A percentile compares a stretch with the other conserved stretches of the same genome.
Conservation (phyloP, 2,329 filamentous ascomycete genomes). For the Aureobasidium pullulans region DNA sequence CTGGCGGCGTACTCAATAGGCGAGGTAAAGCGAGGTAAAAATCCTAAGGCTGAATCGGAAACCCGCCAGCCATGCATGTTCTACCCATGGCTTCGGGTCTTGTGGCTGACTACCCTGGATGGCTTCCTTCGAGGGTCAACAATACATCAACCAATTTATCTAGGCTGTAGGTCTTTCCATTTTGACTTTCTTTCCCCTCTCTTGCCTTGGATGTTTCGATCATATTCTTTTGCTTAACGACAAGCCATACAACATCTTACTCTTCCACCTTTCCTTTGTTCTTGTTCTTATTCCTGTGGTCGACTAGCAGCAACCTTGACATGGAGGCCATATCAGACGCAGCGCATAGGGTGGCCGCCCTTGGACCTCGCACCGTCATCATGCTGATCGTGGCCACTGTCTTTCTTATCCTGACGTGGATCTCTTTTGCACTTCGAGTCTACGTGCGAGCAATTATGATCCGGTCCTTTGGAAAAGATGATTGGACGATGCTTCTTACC, state of each 20-base stretch:
- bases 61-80: not conserved
- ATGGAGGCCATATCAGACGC: not conserved
- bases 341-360: not conserved
- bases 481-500: slow-evolving; percentile 3
- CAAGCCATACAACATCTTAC: not conserved
- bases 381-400: not conserved
- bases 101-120: not conserved
- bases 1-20: not conserved
- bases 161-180: not conserved
- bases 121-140: not conserved
- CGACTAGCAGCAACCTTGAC: not conserved
- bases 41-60: not conserved
- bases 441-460: slow-evolving; percentile 13
- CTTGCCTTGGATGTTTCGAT: not conserved
- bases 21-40: not conserved
- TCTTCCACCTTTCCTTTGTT: not conserved
- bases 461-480: slow-evolving; percentile 4
- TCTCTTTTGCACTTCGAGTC: slow-evolving; percentile 10
- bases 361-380: not conserved
- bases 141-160: not conserved
- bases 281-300: too few species aligned
- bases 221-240: not conserved
- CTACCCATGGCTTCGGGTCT: not conserved
- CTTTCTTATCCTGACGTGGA: slow-evolving; percentile 13
- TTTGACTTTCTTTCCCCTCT: not conserved